Evolutionary conservation across 208 protist species (phyloP).

Genomic region (Kentomonas sorsogonicus): DNA sequence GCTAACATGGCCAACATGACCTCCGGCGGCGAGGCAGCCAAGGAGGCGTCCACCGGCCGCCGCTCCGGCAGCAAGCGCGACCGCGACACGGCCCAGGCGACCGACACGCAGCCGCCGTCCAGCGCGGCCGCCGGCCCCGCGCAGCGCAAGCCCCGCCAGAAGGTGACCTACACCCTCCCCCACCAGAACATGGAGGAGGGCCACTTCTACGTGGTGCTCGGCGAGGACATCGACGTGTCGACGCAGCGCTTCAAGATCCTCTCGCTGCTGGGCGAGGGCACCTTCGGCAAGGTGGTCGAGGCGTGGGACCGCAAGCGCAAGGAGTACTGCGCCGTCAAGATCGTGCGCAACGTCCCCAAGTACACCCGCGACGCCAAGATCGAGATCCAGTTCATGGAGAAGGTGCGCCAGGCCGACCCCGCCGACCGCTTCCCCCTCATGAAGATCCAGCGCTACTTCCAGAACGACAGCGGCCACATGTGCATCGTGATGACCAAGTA

Average conservation of each 20-base stretch:
- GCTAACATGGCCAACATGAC: slow-evolving; percentile 10
- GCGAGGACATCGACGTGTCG: slow-evolving; percentile 84
- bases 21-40: slow-evolving; percentile 16
- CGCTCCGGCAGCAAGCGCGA: slow-evolving; percentile 79
- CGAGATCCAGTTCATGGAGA: slow-evolving; percentile 85
- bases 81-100: slow-evolving; percentile 44
- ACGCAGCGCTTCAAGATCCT: slow-evolving; percentile 87
- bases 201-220: slow-evolving; percentile 88
- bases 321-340: slow-evolving; percentile 86
- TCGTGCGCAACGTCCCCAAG: slow-evolving; percentile 78
- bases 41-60: slow-evolving; percentile 21
- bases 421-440: slow-evolving; percentile 67
- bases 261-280: slow-evolving; percentile 83
- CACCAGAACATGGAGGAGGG: slow-evolving; percentile 86
- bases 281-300: slow-evolving; percentile 87
- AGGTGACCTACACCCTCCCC: slow-evolving; percentile 77
- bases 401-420: slow-evolving; percentile 55
- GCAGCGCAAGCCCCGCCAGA: slow-evolving; percentile 61
- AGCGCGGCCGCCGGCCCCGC: slow-evolving; percentile 15
- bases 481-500: slow-evolving; percentile 74
- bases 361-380: slow-evolving; percentile 86
- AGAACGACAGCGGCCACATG: slow-evolving; percentile 76
- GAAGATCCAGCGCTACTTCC: slow-evolving; percentile 80
- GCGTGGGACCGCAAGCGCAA: slow-evolving; percentile 84
- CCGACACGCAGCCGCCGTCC: slow-evolving; percentile 33